Base-by-base conservation (phyloP, 2,329 filamentous ascomycete species). In the Verticillium tricorpus region DNA sequence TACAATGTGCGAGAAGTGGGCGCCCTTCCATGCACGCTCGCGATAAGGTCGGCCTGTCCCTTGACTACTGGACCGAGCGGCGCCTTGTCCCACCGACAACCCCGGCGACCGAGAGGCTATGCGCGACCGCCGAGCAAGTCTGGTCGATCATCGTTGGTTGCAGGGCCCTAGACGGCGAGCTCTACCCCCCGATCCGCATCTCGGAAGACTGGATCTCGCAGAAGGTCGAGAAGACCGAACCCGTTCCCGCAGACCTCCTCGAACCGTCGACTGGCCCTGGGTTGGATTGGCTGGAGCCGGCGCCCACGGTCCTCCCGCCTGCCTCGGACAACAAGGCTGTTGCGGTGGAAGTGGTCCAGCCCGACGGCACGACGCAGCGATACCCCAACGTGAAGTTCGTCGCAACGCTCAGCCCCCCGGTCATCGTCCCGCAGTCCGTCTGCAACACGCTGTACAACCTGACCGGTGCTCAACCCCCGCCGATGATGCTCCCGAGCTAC, bases 11-110 rank as follows among this genome's bases (percentile, higher is more conserved):
- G 61, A 86, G 83, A 65, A 89, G 90, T 70, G 91, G 91, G 2
- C 81, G 81, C 34, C 91, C 91, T 0, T 77, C 82, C 34, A 89
- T 94, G 83, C 90, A 95, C 73, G 82, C 83, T 15, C 80, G 86
- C 58, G 82, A 83, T 25, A 84, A 82, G 58, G 77, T 94, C 31
- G 92, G 92, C 1, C 76, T 94, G 61, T 86, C 84, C 57, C 69
- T 95, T 45, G 89, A 92, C 66, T 96, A 94, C 72, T 95, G 91
- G 91, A 88, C 86, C 72, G 82, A 89, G 67, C 78, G 80, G 61
- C 80, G 84, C 56, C 78, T 83, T 56, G 72, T 85, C 17, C 74
- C 71, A 2, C 72, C 73, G 6, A 71, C 69, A 2, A 73, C 67
- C 56, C 72, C 74, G 56, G 71, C 74, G 19, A 73, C 77, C 35